Evolutionary conservation across 1,139 yeast genomes (phyloP).

Genomic region (Schizosaccharomyces versatilis): DNA sequence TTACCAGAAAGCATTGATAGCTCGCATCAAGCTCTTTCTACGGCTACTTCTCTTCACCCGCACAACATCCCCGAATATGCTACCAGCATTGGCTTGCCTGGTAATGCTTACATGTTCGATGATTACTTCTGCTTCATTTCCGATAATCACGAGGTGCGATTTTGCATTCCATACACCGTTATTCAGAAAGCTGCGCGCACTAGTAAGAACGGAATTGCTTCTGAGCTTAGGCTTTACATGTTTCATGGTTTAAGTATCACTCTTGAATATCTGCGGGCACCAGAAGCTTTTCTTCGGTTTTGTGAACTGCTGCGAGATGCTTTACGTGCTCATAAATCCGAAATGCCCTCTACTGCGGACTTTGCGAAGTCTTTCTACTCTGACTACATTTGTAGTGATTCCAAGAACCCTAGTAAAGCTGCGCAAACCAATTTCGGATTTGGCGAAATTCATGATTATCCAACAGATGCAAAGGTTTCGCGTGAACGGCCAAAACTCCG

Average conservation of each 20-base stretch:
- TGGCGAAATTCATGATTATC: slow-evolving; percentile 43
- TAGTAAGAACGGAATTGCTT: neutral
- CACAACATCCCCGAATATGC: no score
- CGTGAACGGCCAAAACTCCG: slow-evolving; percentile 73
- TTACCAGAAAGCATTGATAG: neutral
- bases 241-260: no score
- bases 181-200: neutral
- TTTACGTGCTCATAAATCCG: neutral
- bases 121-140: neutral
- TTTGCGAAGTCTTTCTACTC: neutral
- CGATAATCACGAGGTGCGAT: neutral
- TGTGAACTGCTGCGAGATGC: neutral
- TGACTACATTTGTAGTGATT: neutral
- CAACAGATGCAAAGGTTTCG: slow-evolving; percentile 56
- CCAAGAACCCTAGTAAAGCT: neutral
- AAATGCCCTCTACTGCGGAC: neutral
- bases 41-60: no score
- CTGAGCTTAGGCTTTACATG: no score
- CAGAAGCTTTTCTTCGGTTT: neutral
- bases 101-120: neutral
- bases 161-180: neutral
- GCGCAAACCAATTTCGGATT: slow-evolving; percentile 25
- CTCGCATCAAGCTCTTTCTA: no score
- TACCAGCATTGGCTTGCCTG: neutral
- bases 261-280: neutral